Conservation (phyloP, 2,329 filamentous ascomycete genomes). For the Immersiporthe knoxdaviesiana region DNA sequence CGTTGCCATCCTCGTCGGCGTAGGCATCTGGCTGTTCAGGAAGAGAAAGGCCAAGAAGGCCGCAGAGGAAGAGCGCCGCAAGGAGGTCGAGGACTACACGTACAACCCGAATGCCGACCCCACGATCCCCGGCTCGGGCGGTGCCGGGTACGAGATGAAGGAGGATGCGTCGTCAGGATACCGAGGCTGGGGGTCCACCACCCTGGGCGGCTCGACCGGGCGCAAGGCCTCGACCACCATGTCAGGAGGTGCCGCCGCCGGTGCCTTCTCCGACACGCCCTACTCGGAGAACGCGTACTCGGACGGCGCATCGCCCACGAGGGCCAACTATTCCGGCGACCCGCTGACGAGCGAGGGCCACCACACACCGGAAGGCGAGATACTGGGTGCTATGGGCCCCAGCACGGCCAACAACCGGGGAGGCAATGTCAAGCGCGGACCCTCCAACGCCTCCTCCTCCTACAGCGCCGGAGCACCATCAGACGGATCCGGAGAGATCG, state of each 20-base stretch:
- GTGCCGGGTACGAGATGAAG: conserved; percentile 70
- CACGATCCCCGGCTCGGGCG: conserved; percentile 59
- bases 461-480: conserved; percentile 85
- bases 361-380: conserved; percentile 73
- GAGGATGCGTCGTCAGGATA: conserved; percentile 81
- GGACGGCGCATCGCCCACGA: conserved; percentile 62
- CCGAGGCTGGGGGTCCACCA: conserved; percentile 89
- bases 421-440: conserved; percentile 79
- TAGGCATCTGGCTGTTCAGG: conserved; percentile 83
- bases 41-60: conserved; percentile 84
- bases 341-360: conserved; percentile 58
- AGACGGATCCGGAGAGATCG: conserved; percentile 62
- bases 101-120: conserved; percentile 98
- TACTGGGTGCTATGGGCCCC: conserved; percentile 80
- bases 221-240: conserved; percentile 89
- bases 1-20: conserved; percentile 78
- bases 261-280: conserved; percentile 72
- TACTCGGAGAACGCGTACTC: conserved; percentile 66
- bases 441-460: conserved; percentile 93
- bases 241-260: conserved; percentile 70
- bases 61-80: conserved; percentile 84
- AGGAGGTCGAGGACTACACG: conserved; percentile 96
- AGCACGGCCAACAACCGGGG: conserved; percentile 66
- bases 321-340: conserved; percentile 69
- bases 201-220: conserved; percentile 66